phyloP scores from a whole-genome alignment of 192 early-diverging fungal species.

The Rhizophagus sp. region DNA sequence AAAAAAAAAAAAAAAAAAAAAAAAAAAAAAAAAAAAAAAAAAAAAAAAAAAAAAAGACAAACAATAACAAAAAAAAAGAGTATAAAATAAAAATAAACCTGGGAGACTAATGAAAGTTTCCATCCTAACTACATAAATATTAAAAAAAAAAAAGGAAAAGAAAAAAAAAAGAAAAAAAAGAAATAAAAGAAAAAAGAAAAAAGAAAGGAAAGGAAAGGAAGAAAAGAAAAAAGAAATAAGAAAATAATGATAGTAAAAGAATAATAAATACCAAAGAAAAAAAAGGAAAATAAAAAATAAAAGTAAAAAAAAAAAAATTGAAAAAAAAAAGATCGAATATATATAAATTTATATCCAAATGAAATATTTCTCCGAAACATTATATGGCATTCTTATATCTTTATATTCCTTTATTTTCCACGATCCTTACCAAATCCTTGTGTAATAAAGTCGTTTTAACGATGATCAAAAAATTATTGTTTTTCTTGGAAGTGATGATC shows the following conservation, averaged over 20 bases:
- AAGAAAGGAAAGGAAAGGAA: constrained; percentile 10
- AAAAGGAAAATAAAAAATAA: neutral
- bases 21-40: too few species aligned
- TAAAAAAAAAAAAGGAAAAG: neutral
- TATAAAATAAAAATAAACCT: neutral
- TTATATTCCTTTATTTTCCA: neutral
- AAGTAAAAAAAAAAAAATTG: neutral
- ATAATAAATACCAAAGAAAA: neutral
- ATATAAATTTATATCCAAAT: neutral
- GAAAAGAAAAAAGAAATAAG: neutral
- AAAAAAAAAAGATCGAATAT: neutral
- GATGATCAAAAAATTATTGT: neutral
- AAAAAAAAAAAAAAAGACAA: neutral
- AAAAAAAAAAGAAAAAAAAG: constrained; percentile 18
- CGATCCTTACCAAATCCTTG: neutral
- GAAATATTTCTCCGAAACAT: neutral
- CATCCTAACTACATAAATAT: too few species aligned
- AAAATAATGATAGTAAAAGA: neutral
- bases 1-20: too few species aligned
- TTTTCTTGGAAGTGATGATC: neutral
- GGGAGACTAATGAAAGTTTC: too few species aligned
- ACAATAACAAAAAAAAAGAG: neutral
- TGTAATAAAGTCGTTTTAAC: neutral
- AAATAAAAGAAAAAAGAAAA: constrained; percentile 4
- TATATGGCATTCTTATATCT: neutral